Conservation (phyloP, 2,329 filamentous ascomycete species). For the Aureobasidium lini region DNA sequence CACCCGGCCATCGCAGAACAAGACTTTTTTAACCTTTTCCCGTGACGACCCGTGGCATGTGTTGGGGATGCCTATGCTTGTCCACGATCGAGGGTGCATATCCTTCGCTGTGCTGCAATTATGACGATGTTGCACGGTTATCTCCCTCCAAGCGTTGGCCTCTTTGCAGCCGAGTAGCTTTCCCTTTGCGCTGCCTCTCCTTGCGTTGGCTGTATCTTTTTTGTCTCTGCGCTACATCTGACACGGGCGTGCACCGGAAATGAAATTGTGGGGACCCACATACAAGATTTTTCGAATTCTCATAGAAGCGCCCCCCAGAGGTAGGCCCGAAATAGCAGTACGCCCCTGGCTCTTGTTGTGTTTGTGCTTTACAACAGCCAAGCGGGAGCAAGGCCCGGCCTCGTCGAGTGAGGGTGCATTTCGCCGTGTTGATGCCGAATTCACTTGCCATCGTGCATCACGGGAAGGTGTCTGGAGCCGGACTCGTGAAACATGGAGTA, state of each 20-base stretch:
- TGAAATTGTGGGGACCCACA: slow-evolving; percentile 13
- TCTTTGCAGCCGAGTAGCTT: slow-evolving; percentile 7
- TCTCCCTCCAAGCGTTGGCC: background rate
- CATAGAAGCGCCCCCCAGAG: slow-evolving; percentile 11
- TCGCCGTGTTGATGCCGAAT: slow-evolving; percentile 3
- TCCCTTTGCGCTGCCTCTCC: background rate
- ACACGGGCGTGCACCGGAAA: slow-evolving; percentile 9
- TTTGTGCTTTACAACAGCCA: slow-evolving; percentile 6
- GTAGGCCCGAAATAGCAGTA: slow-evolving; percentile 11
- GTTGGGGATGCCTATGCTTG: slow-evolving; percentile 6
- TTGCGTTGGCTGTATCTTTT: slow-evolving; percentile 4
- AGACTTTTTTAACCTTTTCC: slow-evolving; percentile 8
- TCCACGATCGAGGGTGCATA: background rate
- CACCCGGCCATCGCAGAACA: background rate
- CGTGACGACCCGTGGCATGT: slow-evolving; percentile 11
- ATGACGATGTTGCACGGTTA: slow-evolving; percentile 9
- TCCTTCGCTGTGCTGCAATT: slow-evolving; percentile 1
- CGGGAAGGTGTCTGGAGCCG: background rate
- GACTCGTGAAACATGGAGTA: background rate
- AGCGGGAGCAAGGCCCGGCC: background rate
- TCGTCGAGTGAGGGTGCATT: background rate
- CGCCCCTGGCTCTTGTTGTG: slow-evolving; percentile 2
- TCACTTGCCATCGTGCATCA: background rate
- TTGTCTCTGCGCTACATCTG: slow-evolving; percentile 6
- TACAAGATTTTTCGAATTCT: slow-evolving; percentile 14